Evolutionary conservation across 2,329 filamentous ascomycete genomes (phyloP).

Genomic region (Ophiostoma sp.): DNA sequence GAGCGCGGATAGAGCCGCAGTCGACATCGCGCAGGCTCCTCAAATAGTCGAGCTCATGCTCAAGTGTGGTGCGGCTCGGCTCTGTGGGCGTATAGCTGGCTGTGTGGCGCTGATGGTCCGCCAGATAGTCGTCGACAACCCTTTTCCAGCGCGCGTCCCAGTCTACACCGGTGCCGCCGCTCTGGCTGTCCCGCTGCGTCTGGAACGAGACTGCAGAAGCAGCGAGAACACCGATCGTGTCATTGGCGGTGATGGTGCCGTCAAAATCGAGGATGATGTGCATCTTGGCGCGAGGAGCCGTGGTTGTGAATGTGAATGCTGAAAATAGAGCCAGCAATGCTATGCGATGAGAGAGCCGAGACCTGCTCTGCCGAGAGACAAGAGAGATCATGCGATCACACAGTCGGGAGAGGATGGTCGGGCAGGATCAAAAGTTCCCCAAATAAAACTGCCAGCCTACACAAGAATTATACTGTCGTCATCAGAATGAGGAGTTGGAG

Average conservation of each 20-base stretch:
- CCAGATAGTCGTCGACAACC: constrained; percentile 43
- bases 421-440: neutral
- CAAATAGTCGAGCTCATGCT: constrained; percentile 42
- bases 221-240: constrained; percentile 48
- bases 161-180: constrained; percentile 24
- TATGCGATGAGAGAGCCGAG: neutral
- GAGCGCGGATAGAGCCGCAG: constrained; percentile 40
- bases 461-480: neutral
- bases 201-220: constrained; percentile 39
- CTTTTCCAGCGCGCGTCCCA: constrained; percentile 40
- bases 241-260: constrained; percentile 51
- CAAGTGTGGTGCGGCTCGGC: constrained; percentile 33
- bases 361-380: neutral
- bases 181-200: constrained; percentile 21
- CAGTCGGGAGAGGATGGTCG: neutral
- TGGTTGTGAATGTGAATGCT: neutral
- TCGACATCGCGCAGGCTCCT: constrained; percentile 42
- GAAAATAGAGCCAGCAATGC: neutral
- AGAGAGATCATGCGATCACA: neutral
- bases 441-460: neutral
- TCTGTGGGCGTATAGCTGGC: constrained; percentile 34
- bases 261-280: constrained; percentile 54
- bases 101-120: constrained; percentile 36
- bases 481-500: neutral
- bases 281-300: constrained; percentile 29